A percentile compares a stretch with the other conserved stretches of the same genome.
Conservation (phyloP, 164 flowering plant genomes). For the Taxillus chinensis region DNA sequence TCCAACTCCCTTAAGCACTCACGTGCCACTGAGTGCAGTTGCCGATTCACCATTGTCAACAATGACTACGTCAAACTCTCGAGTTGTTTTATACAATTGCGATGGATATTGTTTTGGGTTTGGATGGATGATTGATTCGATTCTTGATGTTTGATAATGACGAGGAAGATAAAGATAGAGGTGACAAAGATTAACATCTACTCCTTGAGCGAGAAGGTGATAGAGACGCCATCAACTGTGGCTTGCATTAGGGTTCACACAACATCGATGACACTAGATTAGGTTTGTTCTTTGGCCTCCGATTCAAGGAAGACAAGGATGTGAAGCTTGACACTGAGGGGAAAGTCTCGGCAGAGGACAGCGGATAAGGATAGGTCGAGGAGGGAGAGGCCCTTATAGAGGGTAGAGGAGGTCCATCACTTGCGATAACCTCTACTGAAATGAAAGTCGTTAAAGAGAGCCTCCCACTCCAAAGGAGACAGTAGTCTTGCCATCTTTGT, state of each 20-base stretch:
- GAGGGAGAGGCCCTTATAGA: slow-evolving; percentile 25
- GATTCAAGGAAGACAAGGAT: slow-evolving; percentile 60
- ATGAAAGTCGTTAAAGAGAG: slow-evolving; percentile 70
- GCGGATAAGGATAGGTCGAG: slow-evolving; percentile 51
- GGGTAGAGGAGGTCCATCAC: slow-evolving; percentile 28
- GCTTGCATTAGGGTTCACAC: slow-evolving; percentile 49
- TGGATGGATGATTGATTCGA: too few species aligned
- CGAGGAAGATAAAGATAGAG: slow-evolving; percentile 36
- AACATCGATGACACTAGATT: slow-evolving; percentile 45
- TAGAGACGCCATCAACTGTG: slow-evolving; percentile 35
- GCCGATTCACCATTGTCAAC: slow-evolving; percentile 61
- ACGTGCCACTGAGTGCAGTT: slow-evolving; percentile 58
- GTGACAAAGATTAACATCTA: slow-evolving; percentile 55
- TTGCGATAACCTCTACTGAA: slow-evolving; percentile 27
- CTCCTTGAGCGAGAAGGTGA: slow-evolving; percentile 51
- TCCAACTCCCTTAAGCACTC: slow-evolving; percentile 89
- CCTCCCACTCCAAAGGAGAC: slow-evolving; percentile 64
- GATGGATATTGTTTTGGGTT: too few species aligned
- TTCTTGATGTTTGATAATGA: neutral
- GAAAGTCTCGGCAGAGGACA: slow-evolving; percentile 42
- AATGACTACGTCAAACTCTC: slow-evolving; percentile 52
- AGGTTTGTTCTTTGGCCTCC: slow-evolving; percentile 17
- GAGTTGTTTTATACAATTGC: slow-evolving; percentile 8
- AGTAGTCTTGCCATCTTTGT: slow-evolving; percentile 32
- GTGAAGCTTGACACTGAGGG: slow-evolving; percentile 35